Evolutionary conservation across 768 basidiomycete species (phyloP), one percentile per base, ranked within the genome.

Genomic region (Mycena amicta): DNA sequence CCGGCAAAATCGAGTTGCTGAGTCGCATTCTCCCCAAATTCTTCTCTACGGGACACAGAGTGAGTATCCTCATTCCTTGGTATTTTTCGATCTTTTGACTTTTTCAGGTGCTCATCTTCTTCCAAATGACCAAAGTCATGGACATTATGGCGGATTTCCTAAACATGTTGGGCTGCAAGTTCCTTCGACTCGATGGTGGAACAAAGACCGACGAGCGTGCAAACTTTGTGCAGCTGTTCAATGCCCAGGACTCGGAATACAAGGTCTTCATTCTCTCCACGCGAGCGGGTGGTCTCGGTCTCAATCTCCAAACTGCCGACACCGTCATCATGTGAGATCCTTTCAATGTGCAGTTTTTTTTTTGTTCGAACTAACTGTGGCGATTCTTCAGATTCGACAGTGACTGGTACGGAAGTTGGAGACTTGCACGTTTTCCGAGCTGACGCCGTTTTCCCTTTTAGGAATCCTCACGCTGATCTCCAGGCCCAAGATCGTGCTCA

Each of bases 81-180:
- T 23, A 6, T 25, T 41, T n/a, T 43, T 52, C 40, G 20, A 41
- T 53, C 41, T 59, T 50, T 43, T 50, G 55, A 15, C 51, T 31
- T 29, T 46, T 26, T 55, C 62, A 94, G 91, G 93, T 96, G 46
- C 86, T 99, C 56, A 98, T 99, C 66, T 98, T 99, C 86, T 98
- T 98, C 88, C 97, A 99, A 75, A 98, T 98, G 97, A 98, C 95
- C 16, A 92, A 94, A 69, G 93, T 98, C 66, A 97, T 98, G 95
- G 93, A 96, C 62, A 95, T 97, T 70, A 93, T 96, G 86, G 93
- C 93, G 67, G 95, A 98, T 67, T 98, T 95, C 68, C 75, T 97
- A 68, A 92, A 90, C 70, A 88, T 88, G 82, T 86, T 88, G 84
- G 83, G 83, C 3, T 93, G 85, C 83, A 89, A 91, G 66, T 89